Evolutionary conservation across 306 rosid species (phyloP).

Genomic region (Mimosa bimucronata): DNA sequence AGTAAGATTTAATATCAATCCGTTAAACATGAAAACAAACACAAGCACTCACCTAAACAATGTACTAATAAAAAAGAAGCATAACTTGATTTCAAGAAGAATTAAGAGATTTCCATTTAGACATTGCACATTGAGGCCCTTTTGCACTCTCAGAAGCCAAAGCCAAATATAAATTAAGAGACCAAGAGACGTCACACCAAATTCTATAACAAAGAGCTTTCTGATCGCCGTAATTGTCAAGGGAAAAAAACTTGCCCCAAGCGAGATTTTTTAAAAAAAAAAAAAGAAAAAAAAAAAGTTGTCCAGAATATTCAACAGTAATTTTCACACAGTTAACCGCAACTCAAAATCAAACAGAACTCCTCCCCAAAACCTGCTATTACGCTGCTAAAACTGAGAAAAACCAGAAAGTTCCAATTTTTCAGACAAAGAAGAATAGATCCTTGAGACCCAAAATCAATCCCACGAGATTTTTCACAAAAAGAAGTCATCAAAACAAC

Average conservation of each 20-base stretch:
- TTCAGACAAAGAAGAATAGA: constrained; percentile 1
- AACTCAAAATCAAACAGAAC: neutral
- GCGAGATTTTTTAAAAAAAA: neutral
- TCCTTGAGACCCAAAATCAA: neutral
- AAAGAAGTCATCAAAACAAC: neutral
- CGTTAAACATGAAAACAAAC: neutral
- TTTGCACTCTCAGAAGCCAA: constrained; percentile 4
- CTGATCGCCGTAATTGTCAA: neutral
- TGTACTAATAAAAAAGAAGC: neutral
- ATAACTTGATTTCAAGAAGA: constrained; percentile 9
- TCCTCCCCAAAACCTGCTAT: neutral
- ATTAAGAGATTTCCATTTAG: neutral
- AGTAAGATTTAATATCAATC: neutral
- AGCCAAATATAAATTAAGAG: constrained; percentile 2
- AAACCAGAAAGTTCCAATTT: constrained; percentile 12
- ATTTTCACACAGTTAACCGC: neutral
- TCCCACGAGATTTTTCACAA: constrained; percentile 8
- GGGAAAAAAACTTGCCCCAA: neutral
- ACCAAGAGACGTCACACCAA: constrained; percentile 7
- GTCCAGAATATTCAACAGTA: neutral
- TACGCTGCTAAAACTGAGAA: neutral
- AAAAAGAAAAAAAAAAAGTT: neutral
- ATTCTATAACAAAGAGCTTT: constrained; percentile 1
- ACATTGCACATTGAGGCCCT: neutral
- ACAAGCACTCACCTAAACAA: neutral